Evolutionary conservation across 768 basidiomycete species (phyloP), one percentile per base, ranked within the genome.

Genomic region (Termitomyces sp.): DNA sequence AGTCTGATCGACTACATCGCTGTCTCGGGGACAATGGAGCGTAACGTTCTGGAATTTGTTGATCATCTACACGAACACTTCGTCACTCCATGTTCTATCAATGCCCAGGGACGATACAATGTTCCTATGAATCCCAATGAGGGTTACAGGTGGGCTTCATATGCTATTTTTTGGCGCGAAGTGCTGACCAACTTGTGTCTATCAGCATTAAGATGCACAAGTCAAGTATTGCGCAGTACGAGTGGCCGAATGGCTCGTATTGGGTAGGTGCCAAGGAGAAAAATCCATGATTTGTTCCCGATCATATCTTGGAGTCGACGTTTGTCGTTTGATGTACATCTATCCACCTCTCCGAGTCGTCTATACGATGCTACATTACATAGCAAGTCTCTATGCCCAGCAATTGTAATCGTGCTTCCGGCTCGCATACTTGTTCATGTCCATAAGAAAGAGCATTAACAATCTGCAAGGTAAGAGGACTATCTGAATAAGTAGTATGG

Each of bases 1-100:
- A 90, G 90, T 59, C 75, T 97, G 67, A 97, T 98, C 71, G 96
- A 98, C 75, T 98, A 96, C 70, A 91, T 98, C 66, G 86, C 84
- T 62, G 80, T 98, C 58, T 96, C 94, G 1, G 96, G 94, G 2
- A 84, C 88, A 20, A 96, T 96, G 88, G 94, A 96, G 66, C 85
- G 91, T 54, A 97, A 98, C 70, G 96, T 97, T 4, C 86, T 98
- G 44, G 95, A 94, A 74, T 92, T 85, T 65, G 90, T 88, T 36
- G 89, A 94, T 70, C 96, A 97, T 73, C 79, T 98, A 42, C 96
- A 98, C 74, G 94, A 98, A 69, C 92, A 97, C 71, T 98, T 97
- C 76, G 76, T 89, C 46, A 87, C 87, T 62, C 94, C 94, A 2
- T 92, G 91, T 68, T 90, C 92, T 18, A 93, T 98, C 77, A 97